phyloP scores from a whole-genome alignment of 257 asterid species.

The Craterostigma plantagineum region DNA sequence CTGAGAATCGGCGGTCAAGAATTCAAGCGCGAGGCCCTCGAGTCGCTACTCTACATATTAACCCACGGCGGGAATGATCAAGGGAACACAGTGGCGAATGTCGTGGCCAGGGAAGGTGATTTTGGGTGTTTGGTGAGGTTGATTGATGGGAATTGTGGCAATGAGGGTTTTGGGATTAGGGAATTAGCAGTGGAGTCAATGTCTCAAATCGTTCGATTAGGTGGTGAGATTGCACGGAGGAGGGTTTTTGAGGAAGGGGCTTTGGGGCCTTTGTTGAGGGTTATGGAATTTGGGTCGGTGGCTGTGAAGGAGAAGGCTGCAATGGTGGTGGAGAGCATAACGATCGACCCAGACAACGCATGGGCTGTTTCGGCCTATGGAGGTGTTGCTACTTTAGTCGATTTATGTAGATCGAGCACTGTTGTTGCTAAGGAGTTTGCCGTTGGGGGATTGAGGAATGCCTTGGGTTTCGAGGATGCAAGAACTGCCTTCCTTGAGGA shows the following conservation, averaged over 20 bases:
- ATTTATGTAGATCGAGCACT: constrained; percentile 69
- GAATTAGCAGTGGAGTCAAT: constrained; percentile 58
- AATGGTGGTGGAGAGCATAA: constrained; percentile 62
- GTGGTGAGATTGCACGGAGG: constrained; percentile 34
- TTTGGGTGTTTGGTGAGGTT: constrained; percentile 32
- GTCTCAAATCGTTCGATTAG: constrained; percentile 40
- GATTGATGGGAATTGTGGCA: constrained; percentile 29
- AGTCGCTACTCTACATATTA: constrained; percentile 16
- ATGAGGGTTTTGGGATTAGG: constrained; percentile 20
- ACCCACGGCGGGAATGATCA: constrained; percentile 25
- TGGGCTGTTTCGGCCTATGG: constrained; percentile 91
- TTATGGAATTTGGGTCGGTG: constrained; percentile 44
- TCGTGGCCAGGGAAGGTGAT: constrained; percentile 46
- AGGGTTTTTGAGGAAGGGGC: constrained; percentile 81
- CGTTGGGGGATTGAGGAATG: constrained; percentile 56
- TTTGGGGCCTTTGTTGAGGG: constrained; percentile 63
- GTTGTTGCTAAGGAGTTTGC: constrained; percentile 50
- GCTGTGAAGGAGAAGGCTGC: constrained; percentile 61
- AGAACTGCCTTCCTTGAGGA: constrained; percentile 57
- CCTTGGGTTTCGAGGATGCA: constrained; percentile 46
- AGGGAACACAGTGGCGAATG: too few species aligned
- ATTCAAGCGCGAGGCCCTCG: constrained; percentile 66
- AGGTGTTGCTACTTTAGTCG: constrained; percentile 48
- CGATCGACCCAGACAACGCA: constrained; percentile 60
- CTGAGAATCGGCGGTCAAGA: constrained; percentile 82